Evolutionary conservation across 2,329 filamentous ascomycete genomes (phyloP), one percentile per base, ranked within the genome.

Genomic region (Aspergillus sp.): DNA sequence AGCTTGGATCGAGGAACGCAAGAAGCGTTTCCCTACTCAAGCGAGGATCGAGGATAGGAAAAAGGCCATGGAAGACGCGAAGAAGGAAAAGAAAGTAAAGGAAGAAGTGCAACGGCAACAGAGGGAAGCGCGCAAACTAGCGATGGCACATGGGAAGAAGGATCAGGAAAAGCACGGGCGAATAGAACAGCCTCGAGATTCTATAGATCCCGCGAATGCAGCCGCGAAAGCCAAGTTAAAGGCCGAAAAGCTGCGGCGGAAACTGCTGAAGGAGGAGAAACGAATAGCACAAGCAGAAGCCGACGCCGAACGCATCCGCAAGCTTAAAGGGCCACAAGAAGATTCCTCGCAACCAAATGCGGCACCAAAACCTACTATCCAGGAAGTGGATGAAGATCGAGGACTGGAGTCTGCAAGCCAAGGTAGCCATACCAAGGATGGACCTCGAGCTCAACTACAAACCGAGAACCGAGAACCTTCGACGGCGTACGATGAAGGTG

Each of bases 1-100:
- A 23, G 84, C 86, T 6, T 98, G 91, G 86, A 85, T 96, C 62
- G 86, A 86, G 50, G 91, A 96, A 73, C 86, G 93, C 58, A 89
- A 83, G 70, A 88, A 86, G 63, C 87, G 88, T 52, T 98, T 85
- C 71, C 93, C 93, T 2, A 97, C 93, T 2, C 85, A 86, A 71
- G 85, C 85, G 58, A 87, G 90, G 55, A 81, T 73, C 27, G 73
- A 84, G 63, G 84, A 86, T 68, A 87, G 82, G 70, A 84, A 85
- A 68, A 85, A 84, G 69, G 84, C 83, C 64, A 81, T 82, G 70
- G 85, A 87, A 69, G 87, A 90, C 71, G 84, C 86, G 46, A 88
- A 84, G 62, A 68, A 70, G 43, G 71, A 70, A n/a, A 71, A 71
- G 27, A 72, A 77, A 33, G 67, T 70, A n/a, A 41, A 31, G 11